Evolutionary conservation across 176 grass and related monocot genomes (phyloP).

Genomic region (Aegilops tauschii): DNA sequence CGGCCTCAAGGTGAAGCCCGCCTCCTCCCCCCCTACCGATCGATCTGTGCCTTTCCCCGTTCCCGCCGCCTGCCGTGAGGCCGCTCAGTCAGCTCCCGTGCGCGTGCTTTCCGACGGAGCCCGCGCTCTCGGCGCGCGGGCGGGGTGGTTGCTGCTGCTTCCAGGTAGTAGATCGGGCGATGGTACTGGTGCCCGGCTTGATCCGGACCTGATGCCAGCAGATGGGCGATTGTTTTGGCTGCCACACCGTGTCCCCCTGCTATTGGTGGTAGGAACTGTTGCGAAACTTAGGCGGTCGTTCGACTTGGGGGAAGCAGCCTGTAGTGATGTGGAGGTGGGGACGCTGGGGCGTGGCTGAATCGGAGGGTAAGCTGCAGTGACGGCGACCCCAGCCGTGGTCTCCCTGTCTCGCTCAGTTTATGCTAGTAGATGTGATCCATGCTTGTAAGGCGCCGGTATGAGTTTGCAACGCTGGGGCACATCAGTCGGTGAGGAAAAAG

Average conservation of each 20-base stretch:
- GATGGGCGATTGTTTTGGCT: neutral
- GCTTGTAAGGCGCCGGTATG: neutral
- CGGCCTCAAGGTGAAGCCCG: neutral
- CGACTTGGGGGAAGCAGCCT: neutral
- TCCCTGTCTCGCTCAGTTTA: neutral
- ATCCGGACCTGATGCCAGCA: neutral
- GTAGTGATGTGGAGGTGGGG: neutral
- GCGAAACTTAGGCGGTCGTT: neutral
- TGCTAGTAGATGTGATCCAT: neutral
- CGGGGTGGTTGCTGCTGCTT: neutral
- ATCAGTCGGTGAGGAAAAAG: neutral
- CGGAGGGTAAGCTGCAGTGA: neutral
- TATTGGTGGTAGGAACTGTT: neutral
- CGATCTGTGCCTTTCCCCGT: neutral
- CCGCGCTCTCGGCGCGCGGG: neutral
- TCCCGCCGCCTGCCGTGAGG: neutral
- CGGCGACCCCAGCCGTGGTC: neutral
- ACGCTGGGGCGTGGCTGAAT: neutral
- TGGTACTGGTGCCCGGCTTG: neutral
- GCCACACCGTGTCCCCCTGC: too few relatives aligned
- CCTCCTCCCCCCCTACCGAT: neutral
- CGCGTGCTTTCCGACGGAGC: neutral
- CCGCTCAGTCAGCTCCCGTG: neutral
- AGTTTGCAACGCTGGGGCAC: neutral
- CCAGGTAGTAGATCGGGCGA: slow-evolving; percentile 21